Conservation (phyloP, 108 stramenopile genomes). For the Discostella stelligeroides region DNA sequence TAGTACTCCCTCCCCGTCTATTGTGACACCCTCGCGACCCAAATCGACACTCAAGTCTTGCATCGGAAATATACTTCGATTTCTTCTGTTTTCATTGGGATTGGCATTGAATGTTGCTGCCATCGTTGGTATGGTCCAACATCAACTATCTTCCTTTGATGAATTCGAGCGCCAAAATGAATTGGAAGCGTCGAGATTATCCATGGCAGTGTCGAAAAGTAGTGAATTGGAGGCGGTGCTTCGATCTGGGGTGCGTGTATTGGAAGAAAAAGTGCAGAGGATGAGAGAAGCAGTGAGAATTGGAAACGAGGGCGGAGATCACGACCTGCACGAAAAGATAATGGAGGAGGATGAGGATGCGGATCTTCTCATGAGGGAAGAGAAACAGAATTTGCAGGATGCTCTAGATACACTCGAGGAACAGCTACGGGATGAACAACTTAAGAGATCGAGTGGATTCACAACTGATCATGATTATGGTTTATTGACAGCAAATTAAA, state of each 20-base stretch:
- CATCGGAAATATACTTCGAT: background rate
- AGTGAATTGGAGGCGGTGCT: constrained; percentile 10
- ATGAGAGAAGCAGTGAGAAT: background rate
- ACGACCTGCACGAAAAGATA: background rate
- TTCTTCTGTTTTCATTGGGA: background rate
- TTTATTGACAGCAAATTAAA: background rate
- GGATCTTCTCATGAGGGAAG: background rate
- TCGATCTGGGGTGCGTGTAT: constrained; percentile 6
- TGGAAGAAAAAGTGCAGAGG: constrained; percentile 3
- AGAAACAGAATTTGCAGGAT: background rate
- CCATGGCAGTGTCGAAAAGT: background rate
- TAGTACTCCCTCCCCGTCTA: background rate
- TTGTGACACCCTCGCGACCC: background rate
- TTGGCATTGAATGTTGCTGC: constrained; percentile 10
- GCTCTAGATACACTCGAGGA: background rate
- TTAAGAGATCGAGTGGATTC: background rate
- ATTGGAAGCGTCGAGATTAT: background rate
- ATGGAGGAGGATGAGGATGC: background rate
- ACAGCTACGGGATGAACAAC: background rate
- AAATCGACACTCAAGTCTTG: background rate
- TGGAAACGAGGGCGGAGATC: background rate
- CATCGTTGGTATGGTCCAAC: background rate
- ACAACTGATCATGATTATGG: background rate
- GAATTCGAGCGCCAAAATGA: background rate
- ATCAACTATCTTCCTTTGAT: constrained; percentile 1